These are phyloP conservation scores for Perkinsus olseni DNA, from an alignment of 169 alveolate genomes.

Conservation along the genomic window DNA sequence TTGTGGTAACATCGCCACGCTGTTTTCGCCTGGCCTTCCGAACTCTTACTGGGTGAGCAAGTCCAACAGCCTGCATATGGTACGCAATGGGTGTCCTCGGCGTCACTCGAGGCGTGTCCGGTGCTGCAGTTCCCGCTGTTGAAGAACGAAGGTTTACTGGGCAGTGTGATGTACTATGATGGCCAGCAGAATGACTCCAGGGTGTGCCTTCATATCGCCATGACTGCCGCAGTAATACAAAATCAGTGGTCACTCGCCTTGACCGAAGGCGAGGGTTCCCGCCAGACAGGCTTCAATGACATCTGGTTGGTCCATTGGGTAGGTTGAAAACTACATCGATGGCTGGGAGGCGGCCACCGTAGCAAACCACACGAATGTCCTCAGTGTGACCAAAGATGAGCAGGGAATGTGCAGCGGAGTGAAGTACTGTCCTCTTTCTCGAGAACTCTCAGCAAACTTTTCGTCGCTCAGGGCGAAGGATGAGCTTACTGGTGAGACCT, in stretches of 20 bases:
- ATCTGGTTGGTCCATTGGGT: too few species aligned
- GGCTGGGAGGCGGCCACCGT: constrained; percentile 74
- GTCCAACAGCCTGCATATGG: constrained; percentile 42
- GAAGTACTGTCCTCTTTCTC: neutral
- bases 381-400: constrained; percentile 51
- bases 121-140: constrained; percentile 44
- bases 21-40: constrained; percentile 46
- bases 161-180: constrained; percentile 75
- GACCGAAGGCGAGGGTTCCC: too few species aligned
- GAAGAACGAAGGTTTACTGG: constrained; percentile 45
- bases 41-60: constrained; percentile 45
- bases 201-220: constrained; percentile 59
- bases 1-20: neutral
- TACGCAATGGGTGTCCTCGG: too few species aligned
- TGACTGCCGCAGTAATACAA: constrained; percentile 57
- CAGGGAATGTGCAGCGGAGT: constrained; percentile 27
- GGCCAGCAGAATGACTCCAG: constrained; percentile 86
- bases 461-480: neutral
- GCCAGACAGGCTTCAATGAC: too few species aligned
- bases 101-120: too few species aligned
- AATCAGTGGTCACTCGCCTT: neutral
- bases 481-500: constrained; percentile 10
- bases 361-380: constrained; percentile 73
- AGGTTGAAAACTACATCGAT: constrained; percentile 55
- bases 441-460: too few species aligned